Percentiles rank a stretch among this genome's conserved stretches.
Evolutionary conservation across 2,329 filamentous ascomycete species (phyloP).

Genomic region (Colletotrichum lupini): DNA sequence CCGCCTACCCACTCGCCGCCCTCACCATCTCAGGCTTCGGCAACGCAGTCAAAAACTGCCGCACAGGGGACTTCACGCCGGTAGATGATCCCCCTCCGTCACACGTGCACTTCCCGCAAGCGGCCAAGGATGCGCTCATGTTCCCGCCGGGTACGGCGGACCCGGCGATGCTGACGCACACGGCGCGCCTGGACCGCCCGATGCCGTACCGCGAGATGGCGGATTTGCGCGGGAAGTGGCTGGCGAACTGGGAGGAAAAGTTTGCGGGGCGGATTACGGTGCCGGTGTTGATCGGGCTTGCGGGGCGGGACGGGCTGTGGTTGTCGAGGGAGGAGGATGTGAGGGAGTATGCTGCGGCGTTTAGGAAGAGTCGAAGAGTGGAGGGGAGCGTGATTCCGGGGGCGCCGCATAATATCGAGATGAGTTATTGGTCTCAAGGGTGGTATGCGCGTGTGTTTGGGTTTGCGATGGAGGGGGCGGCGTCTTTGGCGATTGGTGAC

Average conservation of each 20-base stretch:
- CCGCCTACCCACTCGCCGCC: not conserved
- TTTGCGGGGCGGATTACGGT: not conserved
- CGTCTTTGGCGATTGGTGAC: not conserved
- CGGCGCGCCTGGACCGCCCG: not conserved
- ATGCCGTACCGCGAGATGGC: not conserved
- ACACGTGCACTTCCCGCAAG: not conserved
- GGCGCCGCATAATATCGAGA: not conserved
- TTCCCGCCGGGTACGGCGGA: not conserved
- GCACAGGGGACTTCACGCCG: not conserved
- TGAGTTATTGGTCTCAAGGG: not conserved
- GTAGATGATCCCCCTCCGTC: not conserved
- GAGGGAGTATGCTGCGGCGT: not conserved
- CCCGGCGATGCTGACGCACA: not conserved
- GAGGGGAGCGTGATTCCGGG: not conserved
- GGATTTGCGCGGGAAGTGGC: not conserved
- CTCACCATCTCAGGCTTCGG: not conserved
- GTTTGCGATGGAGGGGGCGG: not conserved
- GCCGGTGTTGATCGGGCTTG: not conserved
- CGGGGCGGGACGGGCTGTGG: not conserved
- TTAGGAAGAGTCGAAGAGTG: not conserved
- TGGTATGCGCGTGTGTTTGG: not conserved
- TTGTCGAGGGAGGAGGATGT: not conserved
- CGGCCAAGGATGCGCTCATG: not conserved
- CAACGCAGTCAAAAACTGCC: not conserved
- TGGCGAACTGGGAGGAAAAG: not conserved